Conservation (phyloP, 2,329 filamentous ascomycete species). For the Aureobasidium sp. region DNA sequence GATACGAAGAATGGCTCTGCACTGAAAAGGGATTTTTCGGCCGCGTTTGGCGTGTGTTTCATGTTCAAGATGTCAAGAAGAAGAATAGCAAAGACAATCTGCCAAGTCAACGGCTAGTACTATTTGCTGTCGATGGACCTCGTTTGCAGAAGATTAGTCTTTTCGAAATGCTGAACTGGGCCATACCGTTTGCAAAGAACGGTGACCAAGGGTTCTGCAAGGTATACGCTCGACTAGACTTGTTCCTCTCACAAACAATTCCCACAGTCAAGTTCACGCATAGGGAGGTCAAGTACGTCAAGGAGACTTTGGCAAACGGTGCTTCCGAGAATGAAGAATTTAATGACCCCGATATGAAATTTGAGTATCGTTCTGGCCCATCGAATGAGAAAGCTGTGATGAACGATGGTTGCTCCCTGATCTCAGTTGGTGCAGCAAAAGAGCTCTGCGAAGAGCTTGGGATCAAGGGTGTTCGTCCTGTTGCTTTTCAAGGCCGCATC, state of each 20-base stretch:
- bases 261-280: constrained; percentile 29
- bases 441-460: constrained; percentile 44
- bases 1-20: constrained; percentile 28
- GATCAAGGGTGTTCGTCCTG: constrained; percentile 44
- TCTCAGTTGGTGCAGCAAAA: constrained; percentile 52
- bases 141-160: constrained; percentile 16
- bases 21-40: constrained; percentile 31
- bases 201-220: constrained; percentile 31
- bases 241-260: constrained; percentile 33
- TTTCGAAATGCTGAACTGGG: constrained; percentile 30
- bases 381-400: constrained; percentile 24
- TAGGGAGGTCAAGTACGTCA: constrained; percentile 26
- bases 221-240: constrained; percentile 32
- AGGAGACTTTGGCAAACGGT: constrained; percentile 25
- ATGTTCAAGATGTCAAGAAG: constrained; percentile 27
- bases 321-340: constrained; percentile 27
- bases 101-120: constrained; percentile 13
- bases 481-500: constrained; percentile 60
- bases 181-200: constrained; percentile 30
- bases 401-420: constrained; percentile 51
- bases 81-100: constrained; percentile 13
- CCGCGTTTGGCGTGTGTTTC: constrained; percentile 32
- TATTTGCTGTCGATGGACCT: constrained; percentile 19
- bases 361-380: constrained; percentile 9
- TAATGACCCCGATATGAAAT: constrained; percentile 25